These are phyloP conservation scores for Eucalyptus globulus DNA, from an alignment of 345 rosid genomes.

Conservation along the genomic window DNA sequence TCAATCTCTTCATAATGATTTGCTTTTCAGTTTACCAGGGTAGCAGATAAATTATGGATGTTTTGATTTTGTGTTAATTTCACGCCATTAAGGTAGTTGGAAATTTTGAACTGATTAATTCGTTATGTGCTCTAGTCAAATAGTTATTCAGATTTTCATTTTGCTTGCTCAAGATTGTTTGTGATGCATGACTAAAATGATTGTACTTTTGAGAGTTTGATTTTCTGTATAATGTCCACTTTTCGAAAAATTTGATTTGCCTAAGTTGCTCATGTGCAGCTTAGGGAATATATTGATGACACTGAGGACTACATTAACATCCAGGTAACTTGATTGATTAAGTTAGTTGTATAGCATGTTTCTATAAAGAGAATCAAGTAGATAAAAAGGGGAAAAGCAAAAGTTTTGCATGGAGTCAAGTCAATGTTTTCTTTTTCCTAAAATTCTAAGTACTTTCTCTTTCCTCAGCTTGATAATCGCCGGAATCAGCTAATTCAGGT, in stretches of 20 bases:
- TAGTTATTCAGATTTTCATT: not conserved
- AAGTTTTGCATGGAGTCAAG: not conserved
- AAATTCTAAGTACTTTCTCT: not conserved
- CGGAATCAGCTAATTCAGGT: constrained; percentile 99
- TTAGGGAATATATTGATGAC: constrained; percentile 92
- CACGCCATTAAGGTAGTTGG: not conserved
- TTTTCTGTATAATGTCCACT: not conserved
- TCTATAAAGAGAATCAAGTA: not conserved
- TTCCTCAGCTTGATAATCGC: constrained; percentile 88
- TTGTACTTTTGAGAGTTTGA: not conserved
- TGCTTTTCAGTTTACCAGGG: not conserved
- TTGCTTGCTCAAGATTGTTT: not conserved
- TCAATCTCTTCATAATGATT: not conserved
- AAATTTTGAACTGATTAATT: not conserved
- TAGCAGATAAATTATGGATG: not conserved
- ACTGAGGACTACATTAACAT: constrained; percentile 98
- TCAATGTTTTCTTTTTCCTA: not conserved
- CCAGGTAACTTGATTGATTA: constrained; percentile 34
- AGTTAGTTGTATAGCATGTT: not conserved
- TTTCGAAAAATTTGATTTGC: not conserved
- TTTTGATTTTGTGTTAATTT: not conserved
- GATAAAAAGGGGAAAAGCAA: not conserved
- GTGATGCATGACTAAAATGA: not conserved
- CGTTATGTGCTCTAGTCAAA: not conserved
- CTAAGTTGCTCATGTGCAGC: constrained; percentile 29